A percentile compares a stretch with the other conserved stretches of the same genome.
Evolutionary conservation across 2,329 filamentous ascomycete genomes (phyloP).

Genomic region (Celoporthe dispersa): DNA sequence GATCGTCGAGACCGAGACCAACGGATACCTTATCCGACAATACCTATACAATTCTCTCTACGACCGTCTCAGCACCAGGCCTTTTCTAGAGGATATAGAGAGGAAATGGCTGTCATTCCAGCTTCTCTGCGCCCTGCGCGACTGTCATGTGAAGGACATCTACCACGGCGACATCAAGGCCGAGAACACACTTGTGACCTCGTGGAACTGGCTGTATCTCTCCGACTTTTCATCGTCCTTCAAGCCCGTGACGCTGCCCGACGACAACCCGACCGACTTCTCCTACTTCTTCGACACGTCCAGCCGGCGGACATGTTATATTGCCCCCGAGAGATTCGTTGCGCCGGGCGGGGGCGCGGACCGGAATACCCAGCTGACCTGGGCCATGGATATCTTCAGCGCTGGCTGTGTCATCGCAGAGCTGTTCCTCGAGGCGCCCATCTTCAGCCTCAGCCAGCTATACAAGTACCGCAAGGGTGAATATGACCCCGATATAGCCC

Average conservation of each 20-base stretch:
- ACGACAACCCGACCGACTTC: slow-evolving; percentile 96
- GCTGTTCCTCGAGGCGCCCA: slow-evolving; percentile 89
- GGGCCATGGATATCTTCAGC: slow-evolving; percentile 99
- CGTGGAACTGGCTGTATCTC: slow-evolving; percentile 99
- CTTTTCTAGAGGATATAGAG: slow-evolving; percentile 95
- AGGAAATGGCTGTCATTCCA: slow-evolving; percentile 99
- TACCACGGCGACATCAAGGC: slow-evolving; percentile 99
- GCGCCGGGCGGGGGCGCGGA: slow-evolving; percentile 69
- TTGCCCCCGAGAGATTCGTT: slow-evolving; percentile 91
- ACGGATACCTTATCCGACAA: slow-evolving; percentile 91
- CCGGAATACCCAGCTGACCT: slow-evolving; percentile 65
- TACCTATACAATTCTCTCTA: slow-evolving; percentile 97
- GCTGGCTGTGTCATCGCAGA: slow-evolving; percentile 96
- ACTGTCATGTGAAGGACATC: slow-evolving; percentile 86
- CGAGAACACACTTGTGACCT: slow-evolving; percentile 94
- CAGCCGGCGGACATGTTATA: slow-evolving; percentile 87
- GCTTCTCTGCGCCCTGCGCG: slow-evolving; percentile 86
- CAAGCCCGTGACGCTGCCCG: slow-evolving; percentile 90
- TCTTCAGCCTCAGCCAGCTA: slow-evolving; percentile 96
- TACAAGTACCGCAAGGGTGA: slow-evolving; percentile 93
- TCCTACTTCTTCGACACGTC: slow-evolving; percentile 98
- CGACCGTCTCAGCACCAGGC: slow-evolving; percentile 93
- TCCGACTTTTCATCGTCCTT: slow-evolving; percentile 97
- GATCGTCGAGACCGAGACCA: slow-evolving; percentile 87
- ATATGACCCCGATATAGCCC: slow-evolving; percentile 82